phyloP scores from a whole-genome alignment of 805 yeast genomes.

The Torulaspora delbrueckii region DNA sequence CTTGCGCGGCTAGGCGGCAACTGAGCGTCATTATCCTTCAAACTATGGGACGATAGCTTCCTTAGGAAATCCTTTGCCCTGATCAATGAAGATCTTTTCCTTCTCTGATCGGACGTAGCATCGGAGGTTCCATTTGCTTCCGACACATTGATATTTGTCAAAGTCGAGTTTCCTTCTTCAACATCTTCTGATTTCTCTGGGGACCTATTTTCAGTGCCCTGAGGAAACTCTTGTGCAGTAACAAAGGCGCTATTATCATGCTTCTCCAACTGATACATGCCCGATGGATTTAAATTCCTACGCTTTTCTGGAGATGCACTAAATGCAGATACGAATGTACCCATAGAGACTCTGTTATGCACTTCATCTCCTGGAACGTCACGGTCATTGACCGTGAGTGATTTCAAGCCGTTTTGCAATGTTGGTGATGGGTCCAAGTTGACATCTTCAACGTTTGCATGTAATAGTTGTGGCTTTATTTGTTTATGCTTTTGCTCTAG shows the following conservation, averaged over 20 bases:
- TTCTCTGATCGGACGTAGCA: not conserved
- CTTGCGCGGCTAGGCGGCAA: conserved; percentile 11
- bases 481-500: conserved; percentile 5
- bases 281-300: conserved; percentile 22
- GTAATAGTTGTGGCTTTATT: conserved; percentile 4
- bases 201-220: not conserved
- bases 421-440: conserved; percentile 21
- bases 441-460: conserved; percentile 6
- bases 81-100: conserved; percentile 7
- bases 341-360: conserved; percentile 20
- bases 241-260: conserved; percentile 27
- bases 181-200: conserved; percentile 1
- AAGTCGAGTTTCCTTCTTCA: conserved; percentile 3
- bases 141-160: not conserved
- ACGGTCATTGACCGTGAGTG: conserved; percentile 11
- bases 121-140: not conserved
- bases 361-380: not conserved
- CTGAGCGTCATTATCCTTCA: conserved; percentile 9
- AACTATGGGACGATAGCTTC: conserved; percentile 11
- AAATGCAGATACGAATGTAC: conserved; percentile 24
- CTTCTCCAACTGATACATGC: conserved; percentile 27
- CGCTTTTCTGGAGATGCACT: conserved; percentile 26
- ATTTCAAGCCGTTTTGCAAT: conserved; percentile 21
- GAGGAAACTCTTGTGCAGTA: conserved; percentile 30
- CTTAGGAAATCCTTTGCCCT: conserved; percentile 16